Conservation (phyloP, 768 basidiomycete genomes). For the Lactarius hatsudake region DNA sequence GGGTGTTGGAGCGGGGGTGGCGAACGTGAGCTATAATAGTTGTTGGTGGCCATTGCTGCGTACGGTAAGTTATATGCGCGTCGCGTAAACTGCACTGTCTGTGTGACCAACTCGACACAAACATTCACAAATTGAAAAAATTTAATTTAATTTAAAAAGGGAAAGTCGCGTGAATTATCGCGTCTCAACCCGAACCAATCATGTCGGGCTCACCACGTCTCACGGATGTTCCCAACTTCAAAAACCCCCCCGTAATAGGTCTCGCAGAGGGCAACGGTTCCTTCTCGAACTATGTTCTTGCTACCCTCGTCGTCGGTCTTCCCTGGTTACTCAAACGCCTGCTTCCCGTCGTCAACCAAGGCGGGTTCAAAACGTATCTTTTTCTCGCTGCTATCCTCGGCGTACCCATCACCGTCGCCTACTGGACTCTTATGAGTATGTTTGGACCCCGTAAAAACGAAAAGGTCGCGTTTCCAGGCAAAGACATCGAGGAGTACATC, state of each 20-base stretch:
- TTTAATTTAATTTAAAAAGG: background rate
- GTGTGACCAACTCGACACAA: background rate
- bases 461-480: slow-evolving; percentile 80
- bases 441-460: slow-evolving; percentile 81
- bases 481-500: slow-evolving; percentile 86
- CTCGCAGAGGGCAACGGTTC: slow-evolving; percentile 83
- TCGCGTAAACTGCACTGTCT: background rate
- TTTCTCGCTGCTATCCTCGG: slow-evolving; percentile 75
- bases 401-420: slow-evolving; percentile 72
- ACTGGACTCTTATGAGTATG: slow-evolving; percentile 87
- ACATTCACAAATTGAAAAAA: slow-evolving; percentile 3
- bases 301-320: slow-evolving; percentile 67
- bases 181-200: background rate
- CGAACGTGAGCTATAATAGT: slow-evolving; percentile 46
- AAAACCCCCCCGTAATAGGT: slow-evolving; percentile 79
- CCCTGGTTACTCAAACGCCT: slow-evolving; percentile 84
- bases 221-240: slow-evolving; percentile 74
- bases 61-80: background rate
- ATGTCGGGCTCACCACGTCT: slow-evolving; percentile 30
- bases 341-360: slow-evolving; percentile 77
- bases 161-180: background rate
- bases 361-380: slow-evolving; percentile 82
- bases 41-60: slow-evolving; percentile 14
- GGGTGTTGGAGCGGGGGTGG: slow-evolving; percentile 86
- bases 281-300: slow-evolving; percentile 82